These are phyloP conservation scores for Ganoderma boninense DNA, from an alignment of 1,284 basidiomycete species.

Conservation along the genomic window DNA sequence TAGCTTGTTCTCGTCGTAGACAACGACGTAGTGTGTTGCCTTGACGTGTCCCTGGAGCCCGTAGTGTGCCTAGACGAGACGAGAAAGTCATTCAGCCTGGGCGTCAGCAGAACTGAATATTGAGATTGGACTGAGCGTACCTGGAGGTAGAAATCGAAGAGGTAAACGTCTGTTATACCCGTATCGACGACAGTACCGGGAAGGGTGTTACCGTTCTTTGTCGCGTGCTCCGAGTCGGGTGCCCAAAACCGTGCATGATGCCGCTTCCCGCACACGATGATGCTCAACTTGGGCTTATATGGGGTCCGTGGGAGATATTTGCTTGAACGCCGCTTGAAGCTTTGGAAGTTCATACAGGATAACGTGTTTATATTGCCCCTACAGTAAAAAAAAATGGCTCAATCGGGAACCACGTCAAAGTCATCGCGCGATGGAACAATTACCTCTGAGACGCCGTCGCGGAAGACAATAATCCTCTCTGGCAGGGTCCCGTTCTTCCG, in stretches of 20 bases:
- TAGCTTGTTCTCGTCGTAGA: slow-evolving; percentile 76
- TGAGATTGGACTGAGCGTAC: slow-evolving; percentile 20
- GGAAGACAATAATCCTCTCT: slow-evolving; percentile 71
- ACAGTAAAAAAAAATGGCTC: slow-evolving; percentile 14
- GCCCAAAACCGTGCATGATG: slow-evolving; percentile 79
- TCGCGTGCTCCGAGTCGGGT: slow-evolving; percentile 53
- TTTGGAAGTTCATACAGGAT: slow-evolving; percentile 63
- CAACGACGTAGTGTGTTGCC: slow-evolving; percentile 77
- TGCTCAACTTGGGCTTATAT: slow-evolving; percentile 72
- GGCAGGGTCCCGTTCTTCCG: slow-evolving; percentile 61
- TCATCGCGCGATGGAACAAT: slow-evolving; percentile 9
- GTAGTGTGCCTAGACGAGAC: slow-evolving; percentile 56
- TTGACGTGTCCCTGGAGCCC: slow-evolving; percentile 73
- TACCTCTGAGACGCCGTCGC: slow-evolving; percentile 81
- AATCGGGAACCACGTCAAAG: not conserved
- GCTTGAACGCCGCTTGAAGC: slow-evolving; percentile 64
- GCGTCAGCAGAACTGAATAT: not conserved
- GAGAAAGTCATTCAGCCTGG: not conserved
- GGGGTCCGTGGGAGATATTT: slow-evolving; percentile 52
- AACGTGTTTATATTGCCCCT: slow-evolving; percentile 76
- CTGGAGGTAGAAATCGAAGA: slow-evolving; percentile 84
- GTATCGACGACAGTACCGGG: slow-evolving; percentile 81
- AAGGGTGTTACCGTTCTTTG: slow-evolving; percentile 73
- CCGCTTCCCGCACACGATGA: slow-evolving; percentile 81
- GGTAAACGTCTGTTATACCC: slow-evolving; percentile 74